Conservation (phyloP, 2,329 filamentous ascomycete genomes). For the Cytospora mali region DNA sequence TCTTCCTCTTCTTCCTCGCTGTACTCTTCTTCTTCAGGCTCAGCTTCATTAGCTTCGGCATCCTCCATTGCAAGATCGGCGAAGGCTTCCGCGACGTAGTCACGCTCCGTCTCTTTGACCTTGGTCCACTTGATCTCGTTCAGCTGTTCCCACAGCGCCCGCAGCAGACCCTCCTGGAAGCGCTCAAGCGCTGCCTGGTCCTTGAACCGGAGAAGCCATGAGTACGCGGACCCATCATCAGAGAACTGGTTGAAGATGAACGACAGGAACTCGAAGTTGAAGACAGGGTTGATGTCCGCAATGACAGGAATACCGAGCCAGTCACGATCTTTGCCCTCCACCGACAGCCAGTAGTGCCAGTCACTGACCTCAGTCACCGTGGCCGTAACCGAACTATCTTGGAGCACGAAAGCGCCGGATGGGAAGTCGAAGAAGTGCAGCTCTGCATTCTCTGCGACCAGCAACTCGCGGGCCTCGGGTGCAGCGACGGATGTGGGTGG, state of each 20-base stretch:
- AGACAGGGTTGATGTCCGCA: constrained; percentile 94
- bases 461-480: constrained; percentile 71
- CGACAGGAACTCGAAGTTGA: constrained; percentile 98
- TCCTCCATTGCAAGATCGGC: constrained; percentile 94
- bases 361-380: constrained; percentile 83
- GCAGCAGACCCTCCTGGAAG: constrained; percentile 94
- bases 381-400: constrained; percentile 75
- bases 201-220: constrained; percentile 92
- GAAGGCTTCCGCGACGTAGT: constrained; percentile 95
- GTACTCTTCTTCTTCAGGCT: constrained; percentile 45
- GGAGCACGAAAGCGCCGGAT: constrained; percentile 79
- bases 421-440: constrained; percentile 93
- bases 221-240: constrained; percentile 85
- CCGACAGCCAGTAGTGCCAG: constrained; percentile 96
- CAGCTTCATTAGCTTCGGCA: constrained; percentile 49
- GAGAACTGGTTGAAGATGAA: constrained; percentile 99
- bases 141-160: constrained; percentile 93
- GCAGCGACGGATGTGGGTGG: constrained; percentile 63
- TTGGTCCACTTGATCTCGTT: constrained; percentile 95
- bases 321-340: constrained; percentile 72
- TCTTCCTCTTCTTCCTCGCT: constrained; percentile 58
- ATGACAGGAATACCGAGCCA: constrained; percentile 87
- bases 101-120: constrained; percentile 86
- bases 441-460: constrained; percentile 77
- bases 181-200: constrained; percentile 78